A percentile compares a stretch with the other conserved stretches of the same genome.
phyloP scores from a whole-genome alignment of 306 rosid species.

The Ceratonia siliqua region DNA sequence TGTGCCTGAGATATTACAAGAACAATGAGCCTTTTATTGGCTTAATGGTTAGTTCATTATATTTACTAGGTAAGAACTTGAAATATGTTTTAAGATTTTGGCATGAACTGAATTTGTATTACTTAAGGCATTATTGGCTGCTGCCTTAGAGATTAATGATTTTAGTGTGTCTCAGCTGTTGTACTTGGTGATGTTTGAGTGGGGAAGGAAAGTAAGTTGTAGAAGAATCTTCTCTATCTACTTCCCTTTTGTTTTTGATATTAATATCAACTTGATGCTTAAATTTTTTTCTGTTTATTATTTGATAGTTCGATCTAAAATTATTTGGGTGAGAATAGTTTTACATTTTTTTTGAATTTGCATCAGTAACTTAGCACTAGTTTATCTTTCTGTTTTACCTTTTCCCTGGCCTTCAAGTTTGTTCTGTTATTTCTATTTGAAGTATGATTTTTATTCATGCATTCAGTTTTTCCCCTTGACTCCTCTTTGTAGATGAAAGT shows the following conservation, averaged over 20 bases:
- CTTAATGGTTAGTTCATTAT: neutral
- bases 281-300: neutral
- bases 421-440: slow-evolving; percentile 34
- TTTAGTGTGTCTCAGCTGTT: slow-evolving; percentile 25
- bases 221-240: neutral
- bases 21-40: slow-evolving; percentile 18
- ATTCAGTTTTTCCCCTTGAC: slow-evolving; percentile 17
- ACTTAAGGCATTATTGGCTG: neutral
- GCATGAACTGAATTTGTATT: slow-evolving; percentile 17
- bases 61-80: neutral
- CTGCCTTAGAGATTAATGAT: neutral
- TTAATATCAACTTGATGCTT: slow-evolving; percentile 16
- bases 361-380: neutral
- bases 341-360: slow-evolving; percentile 23
- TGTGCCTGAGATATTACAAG: slow-evolving; percentile 18
- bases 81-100: neutral
- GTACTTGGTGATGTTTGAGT: slow-evolving; percentile 24
- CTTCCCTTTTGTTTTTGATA: slow-evolving; percentile 3
- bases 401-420: slow-evolving; percentile 34
- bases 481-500: slow-evolving; percentile 65
- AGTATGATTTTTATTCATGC: slow-evolving; percentile 21
- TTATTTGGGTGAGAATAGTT: slow-evolving; percentile 16
- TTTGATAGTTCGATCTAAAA: neutral
- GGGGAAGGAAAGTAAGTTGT: slow-evolving; percentile 12
- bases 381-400: slow-evolving; percentile 4